Evolutionary conservation across 768 basidiomycete genomes (phyloP).

Genomic region (Amanita thiersii): DNA sequence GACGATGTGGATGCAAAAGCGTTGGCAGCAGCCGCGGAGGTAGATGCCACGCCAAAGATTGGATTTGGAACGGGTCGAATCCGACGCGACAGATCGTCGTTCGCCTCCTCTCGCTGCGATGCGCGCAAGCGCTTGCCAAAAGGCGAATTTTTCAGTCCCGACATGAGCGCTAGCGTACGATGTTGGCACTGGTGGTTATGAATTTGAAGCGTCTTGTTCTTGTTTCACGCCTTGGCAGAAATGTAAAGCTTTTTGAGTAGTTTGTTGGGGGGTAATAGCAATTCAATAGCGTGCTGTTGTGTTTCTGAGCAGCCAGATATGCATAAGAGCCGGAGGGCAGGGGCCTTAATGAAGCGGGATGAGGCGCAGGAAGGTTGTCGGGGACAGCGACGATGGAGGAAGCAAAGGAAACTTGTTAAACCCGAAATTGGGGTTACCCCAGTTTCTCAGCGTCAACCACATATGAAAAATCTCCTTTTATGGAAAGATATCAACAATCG

Average conservation of each 20-base stretch:
- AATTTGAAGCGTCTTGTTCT: neutral
- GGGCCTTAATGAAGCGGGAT: neutral
- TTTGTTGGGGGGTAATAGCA: neutral
- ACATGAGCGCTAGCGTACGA: conserved; percentile 32
- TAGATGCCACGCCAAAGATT: conserved; percentile 18
- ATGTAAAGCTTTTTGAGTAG: neutral
- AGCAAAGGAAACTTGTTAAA: conserved; percentile 5
- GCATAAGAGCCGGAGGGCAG: neutral
- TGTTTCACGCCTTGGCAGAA: neutral
- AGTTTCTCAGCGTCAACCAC: neutral
- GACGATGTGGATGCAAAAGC: conserved; percentile 26
- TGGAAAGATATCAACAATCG: neutral
- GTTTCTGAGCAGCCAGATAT: neutral
- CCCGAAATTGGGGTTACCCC: conserved; percentile 7
- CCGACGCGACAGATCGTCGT: conserved; percentile 45
- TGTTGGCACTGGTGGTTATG: conserved; percentile 13
- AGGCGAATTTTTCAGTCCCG: conserved; percentile 75
- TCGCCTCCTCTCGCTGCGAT: conserved; percentile 46
- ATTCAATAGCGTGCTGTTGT: neutral
- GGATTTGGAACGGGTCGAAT: conserved; percentile 16
- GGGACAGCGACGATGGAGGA: conserved; percentile 1
- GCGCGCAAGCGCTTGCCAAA: conserved; percentile 80
- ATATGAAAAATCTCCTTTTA: conserved; percentile 6
- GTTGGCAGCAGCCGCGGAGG: conserved; percentile 40
- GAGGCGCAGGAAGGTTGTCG: neutral